These are phyloP conservation scores for Alternaria infectoria DNA, from an alignment of 2,329 filamentous ascomycete species.

Conservation along the genomic window DNA sequence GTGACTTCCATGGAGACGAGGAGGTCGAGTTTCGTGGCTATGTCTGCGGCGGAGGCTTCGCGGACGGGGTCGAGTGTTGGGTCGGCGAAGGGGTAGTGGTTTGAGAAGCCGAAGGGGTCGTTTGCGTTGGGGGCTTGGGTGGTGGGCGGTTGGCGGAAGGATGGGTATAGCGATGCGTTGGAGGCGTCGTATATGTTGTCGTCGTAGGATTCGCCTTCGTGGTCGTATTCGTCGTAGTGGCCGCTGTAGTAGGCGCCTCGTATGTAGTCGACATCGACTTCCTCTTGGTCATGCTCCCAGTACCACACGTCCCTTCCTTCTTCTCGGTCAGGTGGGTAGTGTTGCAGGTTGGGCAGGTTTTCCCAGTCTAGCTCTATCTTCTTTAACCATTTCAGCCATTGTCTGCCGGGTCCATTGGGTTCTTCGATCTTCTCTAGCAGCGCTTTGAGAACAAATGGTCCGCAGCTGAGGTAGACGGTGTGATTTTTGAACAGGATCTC, in stretches of 20 bases:
- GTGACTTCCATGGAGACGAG: conserved; percentile 42
- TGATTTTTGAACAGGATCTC: conserved; percentile 44
- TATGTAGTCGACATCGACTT: conserved; percentile 39
- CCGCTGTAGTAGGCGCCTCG: conserved; percentile 31
- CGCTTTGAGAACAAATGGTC: conserved; percentile 43
- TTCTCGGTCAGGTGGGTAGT: conserved; percentile 39
- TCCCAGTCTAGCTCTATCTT: conserved; percentile 44
- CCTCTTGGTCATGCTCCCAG: conserved; percentile 29
- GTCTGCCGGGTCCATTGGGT: conserved; percentile 26
- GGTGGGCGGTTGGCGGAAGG: conserved; percentile 20
- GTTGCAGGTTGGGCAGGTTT: conserved; percentile 42
- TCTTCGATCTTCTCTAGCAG: conserved; percentile 38
- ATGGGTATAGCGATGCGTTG: conserved; percentile 35
- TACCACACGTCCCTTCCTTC: conserved; percentile 33
- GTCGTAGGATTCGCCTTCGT: conserved; percentile 43
- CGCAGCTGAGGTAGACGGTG: conserved; percentile 42
- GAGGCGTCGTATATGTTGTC: conserved; percentile 43
- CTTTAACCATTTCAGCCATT: conserved; percentile 42
- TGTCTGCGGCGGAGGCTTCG: conserved; percentile 28
- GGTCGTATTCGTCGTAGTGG: conserved; percentile 44
- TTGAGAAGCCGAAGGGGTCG: conserved; percentile 39
- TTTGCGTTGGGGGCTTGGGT: conserved; percentile 12
- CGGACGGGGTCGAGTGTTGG: conserved; percentile 19
- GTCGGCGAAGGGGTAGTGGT: conserved; percentile 42
- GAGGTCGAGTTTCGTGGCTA: conserved; percentile 37